Evolutionary conservation across 1,284 basidiomycete species (phyloP).

Genomic region (Mrakiaceae sp.): DNA sequence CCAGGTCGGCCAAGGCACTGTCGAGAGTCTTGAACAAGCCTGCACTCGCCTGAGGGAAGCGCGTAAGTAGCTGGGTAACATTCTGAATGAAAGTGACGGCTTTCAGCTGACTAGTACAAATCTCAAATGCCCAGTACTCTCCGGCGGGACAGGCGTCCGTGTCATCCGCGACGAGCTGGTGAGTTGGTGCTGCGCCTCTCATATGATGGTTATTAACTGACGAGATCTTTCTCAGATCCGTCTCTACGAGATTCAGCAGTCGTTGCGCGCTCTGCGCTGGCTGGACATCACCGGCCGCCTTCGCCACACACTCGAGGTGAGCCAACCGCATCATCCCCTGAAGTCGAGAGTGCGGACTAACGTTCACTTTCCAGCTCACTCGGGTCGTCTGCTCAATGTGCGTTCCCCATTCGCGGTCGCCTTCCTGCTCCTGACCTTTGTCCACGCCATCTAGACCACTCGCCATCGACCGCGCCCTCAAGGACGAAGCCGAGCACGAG

Average conservation of each 20-base stretch:
- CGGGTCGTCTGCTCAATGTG: constrained; percentile 25
- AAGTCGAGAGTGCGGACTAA: no score
- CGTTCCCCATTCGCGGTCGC: neutral
- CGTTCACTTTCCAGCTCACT: constrained; percentile 24
- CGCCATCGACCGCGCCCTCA: constrained; percentile 8
- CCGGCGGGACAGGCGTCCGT: neutral
- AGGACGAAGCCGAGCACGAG: constrained; percentile 10
- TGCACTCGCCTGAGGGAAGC: constrained; percentile 23
- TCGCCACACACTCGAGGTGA: constrained; percentile 20
- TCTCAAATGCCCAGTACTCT: constrained; percentile 19
- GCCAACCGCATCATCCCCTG: no score
- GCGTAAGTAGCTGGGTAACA: no score
- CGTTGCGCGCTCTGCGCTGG: constrained; percentile 28
- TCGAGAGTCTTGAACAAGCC: constrained; percentile 27
- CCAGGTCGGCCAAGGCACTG: constrained; percentile 27
- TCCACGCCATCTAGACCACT: neutral
- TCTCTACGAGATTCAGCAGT: constrained; percentile 31
- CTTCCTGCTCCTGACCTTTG: neutral
- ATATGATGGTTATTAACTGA: no score
- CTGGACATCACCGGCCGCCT: constrained; percentile 31
- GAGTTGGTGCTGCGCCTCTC: neutral
- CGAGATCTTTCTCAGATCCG: constrained; percentile 18
- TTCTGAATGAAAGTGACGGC: no score
- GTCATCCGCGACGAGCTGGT: constrained; percentile 11
- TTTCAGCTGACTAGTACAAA: no score